These are phyloP conservation scores for Cylindrotheca closterium DNA, from an alignment of 108 stramenopile species.

Conservation along the genomic window DNA sequence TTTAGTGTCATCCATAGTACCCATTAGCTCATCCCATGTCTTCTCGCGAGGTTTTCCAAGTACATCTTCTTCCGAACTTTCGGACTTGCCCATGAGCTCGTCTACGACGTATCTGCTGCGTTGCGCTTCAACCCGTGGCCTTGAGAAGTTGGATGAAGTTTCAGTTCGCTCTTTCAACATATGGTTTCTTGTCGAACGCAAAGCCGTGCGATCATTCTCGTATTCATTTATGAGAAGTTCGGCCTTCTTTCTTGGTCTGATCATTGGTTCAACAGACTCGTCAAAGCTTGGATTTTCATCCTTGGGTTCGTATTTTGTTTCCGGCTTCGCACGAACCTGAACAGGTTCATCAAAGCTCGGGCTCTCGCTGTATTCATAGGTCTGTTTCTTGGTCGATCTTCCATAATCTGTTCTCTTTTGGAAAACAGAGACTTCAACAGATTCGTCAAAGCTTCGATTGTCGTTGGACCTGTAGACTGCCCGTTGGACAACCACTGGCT, in stretches of 20 bases:
- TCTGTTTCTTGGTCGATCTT: too few species aligned
- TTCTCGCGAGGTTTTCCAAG: too few species aligned
- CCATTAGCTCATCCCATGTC: too few species aligned
- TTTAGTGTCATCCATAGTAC: background rate
- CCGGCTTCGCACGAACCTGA: background rate
- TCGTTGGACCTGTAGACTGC: too few species aligned
- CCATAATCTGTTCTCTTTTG: too few species aligned
- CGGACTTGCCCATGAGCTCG: background rate
- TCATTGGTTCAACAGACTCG: too few species aligned
- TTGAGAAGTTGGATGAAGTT: background rate
- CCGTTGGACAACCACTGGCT: too few species aligned
- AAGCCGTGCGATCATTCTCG: background rate
- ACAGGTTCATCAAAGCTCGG: constrained; percentile 17
- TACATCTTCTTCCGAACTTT: too few species aligned
- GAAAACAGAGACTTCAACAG: too few species aligned
- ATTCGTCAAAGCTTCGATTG: background rate
- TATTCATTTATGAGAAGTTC: background rate
- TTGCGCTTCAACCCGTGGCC: background rate
- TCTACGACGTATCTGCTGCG: background rate
- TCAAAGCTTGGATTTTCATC: background rate
- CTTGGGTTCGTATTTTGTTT: background rate
- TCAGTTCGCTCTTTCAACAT: background rate
- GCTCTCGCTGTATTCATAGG: background rate
- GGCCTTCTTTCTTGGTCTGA: background rate
- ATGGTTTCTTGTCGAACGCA: background rate